Evolutionary conservation across 495 filamentous ascomycete genomes (phyloP).

Genomic region (Lentithecium fluviatile): DNA sequence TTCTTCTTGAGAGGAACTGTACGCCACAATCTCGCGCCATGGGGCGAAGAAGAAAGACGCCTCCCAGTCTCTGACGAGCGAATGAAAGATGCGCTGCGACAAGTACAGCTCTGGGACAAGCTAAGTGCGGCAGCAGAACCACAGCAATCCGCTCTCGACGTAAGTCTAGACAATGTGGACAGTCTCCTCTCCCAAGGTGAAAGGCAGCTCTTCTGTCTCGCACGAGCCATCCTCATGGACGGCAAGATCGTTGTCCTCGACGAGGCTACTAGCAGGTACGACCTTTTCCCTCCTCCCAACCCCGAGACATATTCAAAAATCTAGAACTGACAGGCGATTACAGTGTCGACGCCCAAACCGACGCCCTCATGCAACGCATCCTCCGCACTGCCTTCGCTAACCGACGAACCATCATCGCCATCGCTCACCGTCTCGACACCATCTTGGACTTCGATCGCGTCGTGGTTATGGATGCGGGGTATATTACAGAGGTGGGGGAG

Average conservation of each 20-base stretch:
- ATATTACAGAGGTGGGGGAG: slow-evolving; percentile 14
- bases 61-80: slow-evolving; percentile 7
- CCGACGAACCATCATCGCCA: slow-evolving; percentile 26
- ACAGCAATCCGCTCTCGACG: slow-evolving; percentile 6
- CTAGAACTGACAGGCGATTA: background rate
- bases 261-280: slow-evolving; percentile 54
- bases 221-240: slow-evolving; percentile 57
- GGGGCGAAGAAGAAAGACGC: slow-evolving; percentile 2
- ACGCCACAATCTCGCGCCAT: slow-evolving; percentile 24
- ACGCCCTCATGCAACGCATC: slow-evolving; percentile 23
- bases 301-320: background rate
- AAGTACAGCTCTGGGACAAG: slow-evolving; percentile 29
- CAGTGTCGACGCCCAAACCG: slow-evolving; percentile 27
- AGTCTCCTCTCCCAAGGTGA: slow-evolving; percentile 60
- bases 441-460: slow-evolving; percentile 26
- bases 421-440: slow-evolving; percentile 25
- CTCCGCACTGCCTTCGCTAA: slow-evolving; percentile 24
- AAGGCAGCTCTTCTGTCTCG: slow-evolving; percentile 60
- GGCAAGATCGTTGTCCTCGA: slow-evolving; percentile 60
- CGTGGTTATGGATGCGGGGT: slow-evolving; percentile 22
- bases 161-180: slow-evolving; percentile 24
- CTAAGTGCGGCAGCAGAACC: background rate
- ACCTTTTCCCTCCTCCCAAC: background rate
- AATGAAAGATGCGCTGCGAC: slow-evolving; percentile 24
- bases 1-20: slow-evolving; percentile 54